These are phyloP conservation scores for Porcisia deanei DNA, from an alignment of 208 protist genomes.

Conservation along the genomic window DNA sequence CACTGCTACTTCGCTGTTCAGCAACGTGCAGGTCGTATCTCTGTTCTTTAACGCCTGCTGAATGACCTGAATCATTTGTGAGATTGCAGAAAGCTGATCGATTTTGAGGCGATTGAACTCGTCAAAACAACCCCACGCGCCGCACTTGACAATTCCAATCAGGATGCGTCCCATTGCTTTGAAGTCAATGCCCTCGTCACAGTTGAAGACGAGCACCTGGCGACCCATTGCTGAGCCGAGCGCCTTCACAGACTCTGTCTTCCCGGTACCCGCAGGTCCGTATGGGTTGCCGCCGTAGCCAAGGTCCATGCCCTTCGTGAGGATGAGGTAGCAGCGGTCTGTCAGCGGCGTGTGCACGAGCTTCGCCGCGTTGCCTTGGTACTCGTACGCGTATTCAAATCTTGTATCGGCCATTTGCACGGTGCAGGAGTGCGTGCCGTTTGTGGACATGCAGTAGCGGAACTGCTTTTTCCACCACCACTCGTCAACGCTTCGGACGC, in stretches of 20 bases:
- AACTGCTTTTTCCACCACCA: slow-evolving; percentile 98
- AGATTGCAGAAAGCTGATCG: slow-evolving; percentile 94
- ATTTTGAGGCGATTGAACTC: slow-evolving; percentile 96
- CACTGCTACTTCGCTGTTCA: slow-evolving; percentile 72
- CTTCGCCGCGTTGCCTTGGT: slow-evolving; percentile 94
- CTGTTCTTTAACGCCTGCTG: slow-evolving; percentile 90
- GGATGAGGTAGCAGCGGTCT: slow-evolving; percentile 96
- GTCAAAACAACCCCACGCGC: slow-evolving; percentile 95
- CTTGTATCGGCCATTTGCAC: slow-evolving; percentile 93
- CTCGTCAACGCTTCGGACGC: slow-evolving; percentile 46
- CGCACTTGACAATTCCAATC: slow-evolving; percentile 94
- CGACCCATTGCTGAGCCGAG: slow-evolving; percentile 92
- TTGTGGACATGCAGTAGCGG: slow-evolving; percentile 86
- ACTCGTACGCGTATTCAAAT: slow-evolving; percentile 97
- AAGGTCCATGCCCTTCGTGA: slow-evolving; percentile 97
- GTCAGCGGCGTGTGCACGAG: slow-evolving; percentile 95
- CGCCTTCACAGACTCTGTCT: slow-evolving; percentile 97
- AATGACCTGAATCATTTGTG: slow-evolving; percentile 95
- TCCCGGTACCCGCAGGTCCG: slow-evolving; percentile 97
- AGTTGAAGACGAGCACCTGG: slow-evolving; percentile 96
- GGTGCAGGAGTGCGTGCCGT: slow-evolving; percentile 57
- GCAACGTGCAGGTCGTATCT: slow-evolving; percentile 77
- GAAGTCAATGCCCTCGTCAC: slow-evolving; percentile 95
- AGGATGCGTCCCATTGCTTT: slow-evolving; percentile 95
- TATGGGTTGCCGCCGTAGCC: slow-evolving; percentile 97